Evolutionary conservation across 345 rosid genomes (phyloP), one percentile per base, ranked within the genome.

Genomic region (Tarenaya hassleriana): DNA sequence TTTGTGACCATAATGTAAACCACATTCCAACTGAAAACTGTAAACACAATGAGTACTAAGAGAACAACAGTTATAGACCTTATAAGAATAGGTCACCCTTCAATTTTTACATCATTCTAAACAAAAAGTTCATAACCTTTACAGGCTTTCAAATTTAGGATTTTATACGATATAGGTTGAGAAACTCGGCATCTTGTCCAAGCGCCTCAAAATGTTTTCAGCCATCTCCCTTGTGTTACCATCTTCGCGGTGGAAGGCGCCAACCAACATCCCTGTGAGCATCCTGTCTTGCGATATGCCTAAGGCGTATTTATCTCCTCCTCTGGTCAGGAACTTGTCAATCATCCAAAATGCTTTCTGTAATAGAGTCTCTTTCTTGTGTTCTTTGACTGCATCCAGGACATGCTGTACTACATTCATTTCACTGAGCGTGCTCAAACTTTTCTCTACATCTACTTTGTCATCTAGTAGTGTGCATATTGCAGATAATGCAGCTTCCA

Each of bases 271-370:
- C 16, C 83, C 64, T 55, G 82, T 81, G 62, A 87, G 55, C 64
- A 64, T 37, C 67, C 77, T 82, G 51, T 91, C 98, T 63, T 73
- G 79, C 17, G 92, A 78, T 63, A 91, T 87, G 42, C 67, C 76
- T n/a, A 76, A 67, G 9, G 68, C 73, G 34, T 77, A 74, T 56
- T 66, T 60, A 16, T 69, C 69, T 29, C 85, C 85, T 3, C 88
- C 95, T 73, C 68, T 74, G 59, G 57, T 50, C 59, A 91, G 69
- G 71, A 91, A 86, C 67, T 71, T 87, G 50, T 87, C 98, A 63
- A 91, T 67, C 57, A 91, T 55, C 96, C 95, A 82, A 68, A 84
- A 80, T 42, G 92, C 79, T 49, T 87, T 86, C 70, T 84, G 82
- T 83, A 77, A 4, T 39, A 91, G 49, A 49, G 77, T 68, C 62